Evolutionary conservation across 1,284 basidiomycete genomes (phyloP).

Genomic region (Earliella scabrosa): DNA sequence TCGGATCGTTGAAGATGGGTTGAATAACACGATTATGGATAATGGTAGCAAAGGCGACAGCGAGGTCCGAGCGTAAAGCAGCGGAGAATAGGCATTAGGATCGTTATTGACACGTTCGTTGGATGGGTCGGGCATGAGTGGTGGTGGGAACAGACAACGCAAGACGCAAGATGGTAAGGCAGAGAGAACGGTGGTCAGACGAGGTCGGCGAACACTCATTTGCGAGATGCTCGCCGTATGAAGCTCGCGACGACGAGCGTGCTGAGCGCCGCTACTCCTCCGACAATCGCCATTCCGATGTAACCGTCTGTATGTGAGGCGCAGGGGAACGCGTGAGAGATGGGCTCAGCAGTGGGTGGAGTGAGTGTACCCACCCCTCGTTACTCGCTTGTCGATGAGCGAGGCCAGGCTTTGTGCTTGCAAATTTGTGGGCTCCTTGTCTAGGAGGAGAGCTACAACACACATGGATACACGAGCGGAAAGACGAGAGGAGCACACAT

Average conservation of each 20-base stretch:
- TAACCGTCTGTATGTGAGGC: slow-evolving; percentile 71
- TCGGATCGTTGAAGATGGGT: neutral
- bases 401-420: slow-evolving; percentile 88
- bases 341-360: neutral
- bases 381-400: slow-evolving; percentile 88
- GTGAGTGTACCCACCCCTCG: slow-evolving; percentile 68
- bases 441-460: slow-evolving; percentile 77
- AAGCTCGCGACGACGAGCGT: slow-evolving; percentile 83
- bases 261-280: slow-evolving; percentile 87
- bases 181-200: slow-evolving; percentile 6
- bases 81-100: neutral
- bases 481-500: neutral
- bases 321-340: neutral
- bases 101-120: neutral
- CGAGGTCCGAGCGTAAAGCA: neutral
- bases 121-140: neutral
- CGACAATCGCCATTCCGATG: slow-evolving; percentile 93
- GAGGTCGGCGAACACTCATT: slow-evolving; percentile 46
- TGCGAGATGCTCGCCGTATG: slow-evolving; percentile 83
- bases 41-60: slow-evolving; percentile 14
- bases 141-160: too few species aligned
- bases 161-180: neutral
- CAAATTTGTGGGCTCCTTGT: slow-evolving; percentile 93
- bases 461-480: neutral
- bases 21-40: slow-evolving; percentile 9